phyloP scores from a whole-genome alignment of 2,329 filamentous ascomycete species.

The Alternaria arbusti region DNA sequence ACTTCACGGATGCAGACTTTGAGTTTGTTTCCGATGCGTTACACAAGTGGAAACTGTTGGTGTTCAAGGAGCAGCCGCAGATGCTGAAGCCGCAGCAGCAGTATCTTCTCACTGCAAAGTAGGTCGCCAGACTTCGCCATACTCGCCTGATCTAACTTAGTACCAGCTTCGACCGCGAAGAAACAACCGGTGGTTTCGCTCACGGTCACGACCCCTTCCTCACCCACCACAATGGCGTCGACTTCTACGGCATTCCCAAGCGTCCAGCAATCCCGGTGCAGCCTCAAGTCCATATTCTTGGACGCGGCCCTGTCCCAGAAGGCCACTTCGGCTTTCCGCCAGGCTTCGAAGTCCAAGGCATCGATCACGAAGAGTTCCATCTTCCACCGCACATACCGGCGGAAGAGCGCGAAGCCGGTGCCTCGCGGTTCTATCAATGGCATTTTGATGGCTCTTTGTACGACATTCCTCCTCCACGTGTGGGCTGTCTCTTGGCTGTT shows the following conservation, averaged over 20 bases:
- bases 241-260: conserved; percentile 16
- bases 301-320: conserved; percentile 13
- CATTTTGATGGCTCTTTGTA: not conserved
- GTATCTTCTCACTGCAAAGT: conserved; percentile 11
- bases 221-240: conserved; percentile 9
- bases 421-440: not conserved
- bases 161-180: conserved; percentile 13
- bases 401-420: conserved; percentile 15
- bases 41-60: conserved; percentile 11
- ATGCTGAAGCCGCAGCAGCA: conserved; percentile 16
- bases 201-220: conserved; percentile 17
- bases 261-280: conserved; percentile 15
- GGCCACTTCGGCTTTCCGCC: conserved; percentile 16
- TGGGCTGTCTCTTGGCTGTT: not conserved
- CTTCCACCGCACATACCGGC: conserved; percentile 12
- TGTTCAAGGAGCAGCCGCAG: conserved; percentile 16
- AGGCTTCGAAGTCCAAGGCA: conserved; percentile 17
- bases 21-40: conserved; percentile 12
- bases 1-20: conserved; percentile 17
- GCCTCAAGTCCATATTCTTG: conserved; percentile 18
- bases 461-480: not conserved
- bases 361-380: conserved; percentile 18
- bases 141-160: not conserved
- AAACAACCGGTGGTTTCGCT: conserved; percentile 15
- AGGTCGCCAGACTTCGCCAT: not conserved